Conservation (phyloP, 208 protist genomes). For the Leishmania lainsoni region DNA sequence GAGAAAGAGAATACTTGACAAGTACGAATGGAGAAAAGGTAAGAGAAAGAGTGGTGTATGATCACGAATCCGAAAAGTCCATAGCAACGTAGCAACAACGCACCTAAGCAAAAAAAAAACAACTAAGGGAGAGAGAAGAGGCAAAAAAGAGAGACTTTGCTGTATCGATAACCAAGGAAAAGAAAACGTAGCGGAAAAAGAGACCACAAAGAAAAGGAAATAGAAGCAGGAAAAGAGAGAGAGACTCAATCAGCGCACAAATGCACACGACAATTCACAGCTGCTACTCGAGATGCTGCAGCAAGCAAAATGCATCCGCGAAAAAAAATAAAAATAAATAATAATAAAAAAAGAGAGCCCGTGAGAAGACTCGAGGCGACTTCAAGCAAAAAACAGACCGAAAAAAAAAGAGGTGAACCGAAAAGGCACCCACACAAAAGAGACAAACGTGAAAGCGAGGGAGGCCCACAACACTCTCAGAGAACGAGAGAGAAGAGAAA, state of each 20-base stretch:
- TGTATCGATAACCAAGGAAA: neutral
- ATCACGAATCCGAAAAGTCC: neutral
- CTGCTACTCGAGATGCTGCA: neutral
- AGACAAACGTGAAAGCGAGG: neutral
- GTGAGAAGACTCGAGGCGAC: neutral
- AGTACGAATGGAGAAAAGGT: neutral
- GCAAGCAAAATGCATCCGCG: neutral
- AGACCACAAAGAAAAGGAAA: constrained; percentile 1
- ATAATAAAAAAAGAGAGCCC: neutral
- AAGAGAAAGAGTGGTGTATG: neutral
- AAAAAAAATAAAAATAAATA: neutral
- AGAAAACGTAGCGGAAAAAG: neutral
- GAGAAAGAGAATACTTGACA: neutral
- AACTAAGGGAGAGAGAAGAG: neutral
- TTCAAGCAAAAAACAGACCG: neutral
- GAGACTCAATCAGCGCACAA: neutral
- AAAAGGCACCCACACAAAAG: neutral
- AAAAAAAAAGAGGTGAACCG: neutral
- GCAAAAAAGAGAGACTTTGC: neutral
- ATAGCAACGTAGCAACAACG: neutral
- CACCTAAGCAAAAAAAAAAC: neutral
- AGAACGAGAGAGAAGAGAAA: neutral
- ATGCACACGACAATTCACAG: neutral
- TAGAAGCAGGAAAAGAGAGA: neutral
- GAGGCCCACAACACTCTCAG: neutral